A percentile compares a stretch with the other conserved stretches of the same genome.
These are phyloP conservation scores for Agarophyton chilense DNA, from an alignment of 23 red algal genomes.

Conservation along the genomic window DNA sequence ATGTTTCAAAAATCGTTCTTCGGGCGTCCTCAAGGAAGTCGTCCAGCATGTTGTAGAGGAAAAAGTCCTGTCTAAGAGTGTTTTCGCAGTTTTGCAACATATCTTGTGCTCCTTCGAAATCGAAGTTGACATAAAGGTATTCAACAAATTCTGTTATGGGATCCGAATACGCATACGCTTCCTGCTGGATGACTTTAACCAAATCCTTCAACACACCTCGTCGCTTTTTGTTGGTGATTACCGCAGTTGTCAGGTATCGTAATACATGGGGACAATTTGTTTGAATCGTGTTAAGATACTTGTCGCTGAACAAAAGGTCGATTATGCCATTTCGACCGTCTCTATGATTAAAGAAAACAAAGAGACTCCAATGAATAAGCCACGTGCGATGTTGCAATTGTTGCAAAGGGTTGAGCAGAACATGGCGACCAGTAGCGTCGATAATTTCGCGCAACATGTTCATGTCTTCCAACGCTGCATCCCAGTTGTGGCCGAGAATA, in stretches of 20 bases:
- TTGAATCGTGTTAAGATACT: constrained; percentile 95
- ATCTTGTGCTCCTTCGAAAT: constrained; percentile 90
- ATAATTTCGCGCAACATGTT: constrained; percentile 82
- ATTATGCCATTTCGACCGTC: constrained; percentile 81
- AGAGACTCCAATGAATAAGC: constrained; percentile 98
- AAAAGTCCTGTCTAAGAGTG: constrained; percentile 85
- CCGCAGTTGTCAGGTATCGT: constrained; percentile 90
- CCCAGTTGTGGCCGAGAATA: constrained; percentile 84
- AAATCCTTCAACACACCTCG: constrained; percentile 84
- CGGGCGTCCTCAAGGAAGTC: constrained; percentile 92
- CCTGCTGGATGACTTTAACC: constrained; percentile 84
- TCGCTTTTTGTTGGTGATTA: constrained; percentile 72
- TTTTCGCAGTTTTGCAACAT: constrained; percentile 92
- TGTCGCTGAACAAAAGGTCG: constrained; percentile 90
- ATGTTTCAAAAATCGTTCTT: constrained; percentile 93
- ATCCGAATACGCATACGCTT: constrained; percentile 74
- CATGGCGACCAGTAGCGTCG: constrained; percentile 54
- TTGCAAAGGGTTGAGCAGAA: constrained; percentile 92
- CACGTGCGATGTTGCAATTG: constrained; percentile 95
- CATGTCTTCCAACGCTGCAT: constrained; percentile 81
- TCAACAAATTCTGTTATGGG: constrained; percentile 92
- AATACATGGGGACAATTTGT: constrained; percentile 98
- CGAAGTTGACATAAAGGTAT: constrained; percentile 93
- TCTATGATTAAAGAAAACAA: constrained; percentile 96
- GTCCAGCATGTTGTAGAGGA: constrained; percentile 80